phyloP scores from a whole-genome alignment of 176 grass and related monocot genomes.

The Calamus simplicifolius region DNA sequence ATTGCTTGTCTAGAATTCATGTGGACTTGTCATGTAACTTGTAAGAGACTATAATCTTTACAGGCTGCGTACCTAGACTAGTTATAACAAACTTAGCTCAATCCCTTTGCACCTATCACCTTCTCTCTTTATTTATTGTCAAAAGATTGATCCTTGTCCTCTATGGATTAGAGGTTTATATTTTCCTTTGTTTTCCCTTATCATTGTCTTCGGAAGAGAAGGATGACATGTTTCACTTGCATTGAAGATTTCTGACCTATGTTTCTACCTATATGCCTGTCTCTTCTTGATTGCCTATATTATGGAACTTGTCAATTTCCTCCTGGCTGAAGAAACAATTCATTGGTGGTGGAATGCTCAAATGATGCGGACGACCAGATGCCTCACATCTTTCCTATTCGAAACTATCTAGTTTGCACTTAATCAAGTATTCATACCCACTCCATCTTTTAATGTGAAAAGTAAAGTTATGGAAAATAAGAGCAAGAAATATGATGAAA shows the following conservation, averaged over 20 bases:
- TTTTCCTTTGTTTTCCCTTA: no score
- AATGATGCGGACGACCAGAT: slow-evolving; percentile 16
- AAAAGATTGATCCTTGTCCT: no score
- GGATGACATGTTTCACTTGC: no score
- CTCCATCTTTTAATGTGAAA: slow-evolving; percentile 19
- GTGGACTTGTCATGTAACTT: no score
- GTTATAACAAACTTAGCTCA: no score
- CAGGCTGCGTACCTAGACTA: no score
- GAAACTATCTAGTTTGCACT: slow-evolving; percentile 7
- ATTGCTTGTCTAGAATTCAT: no score
- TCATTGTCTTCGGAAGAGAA: no score
- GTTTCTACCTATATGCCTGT: slow-evolving; percentile 37
- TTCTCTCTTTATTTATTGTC: no score
- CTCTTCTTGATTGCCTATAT: slow-evolving; percentile 32
- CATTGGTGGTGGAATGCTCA: slow-evolving; percentile 18
- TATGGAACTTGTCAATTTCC: slow-evolving; percentile 27
- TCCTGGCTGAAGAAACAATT: slow-evolving; percentile 4
- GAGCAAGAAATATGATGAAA: slow-evolving; percentile 9
- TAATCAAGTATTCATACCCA: slow-evolving; percentile 2
- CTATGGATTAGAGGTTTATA: no score
- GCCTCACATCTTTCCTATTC: slow-evolving; percentile 15
- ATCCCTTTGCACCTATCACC: no score
- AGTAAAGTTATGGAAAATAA: slow-evolving; percentile 38
- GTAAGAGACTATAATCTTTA: no score
- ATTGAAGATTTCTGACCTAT: slow-evolving; percentile 25